A percentile compares a stretch with the other conserved stretches of the same genome.
Conservation (phyloP, 768 basidiomycete genomes). For the Podaxis sp. region DNA sequence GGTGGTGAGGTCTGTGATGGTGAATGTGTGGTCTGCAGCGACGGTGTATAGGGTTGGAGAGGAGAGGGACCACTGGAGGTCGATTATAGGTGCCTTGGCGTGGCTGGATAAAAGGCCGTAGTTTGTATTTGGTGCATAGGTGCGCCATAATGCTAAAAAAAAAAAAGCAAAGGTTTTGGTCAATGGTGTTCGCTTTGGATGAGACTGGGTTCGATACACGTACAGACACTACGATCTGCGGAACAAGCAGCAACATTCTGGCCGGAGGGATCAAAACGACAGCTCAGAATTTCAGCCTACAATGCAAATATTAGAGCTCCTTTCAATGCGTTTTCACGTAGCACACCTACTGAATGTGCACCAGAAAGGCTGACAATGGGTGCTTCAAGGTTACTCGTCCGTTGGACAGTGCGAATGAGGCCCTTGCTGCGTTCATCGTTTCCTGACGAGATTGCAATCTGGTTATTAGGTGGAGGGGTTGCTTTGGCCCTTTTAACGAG, state of each 20-base stretch:
- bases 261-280: conserved; percentile 92
- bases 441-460: conserved; percentile 74
- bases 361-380: conserved; percentile 91
- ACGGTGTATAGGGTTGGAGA: conserved; percentile 75
- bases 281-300: conserved; percentile 72
- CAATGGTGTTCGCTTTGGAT: not conserved
- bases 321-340: not conserved
- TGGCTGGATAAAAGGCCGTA: conserved; percentile 80
- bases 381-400: conserved; percentile 91
- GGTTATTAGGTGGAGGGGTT: conserved; percentile 48
- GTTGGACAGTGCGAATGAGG: conserved; percentile 77
- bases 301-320: not conserved
- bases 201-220: conserved; percentile 26
- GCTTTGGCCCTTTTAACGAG: conserved; percentile 62
- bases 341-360: conserved; percentile 68
- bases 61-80: conserved; percentile 85
- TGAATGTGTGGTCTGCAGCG: conserved; percentile 84
- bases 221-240: conserved; percentile 85
- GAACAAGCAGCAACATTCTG: conserved; percentile 93
- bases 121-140: conserved; percentile 90
- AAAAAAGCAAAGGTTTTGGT: not conserved
- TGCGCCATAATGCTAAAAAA: conserved; percentile 81
- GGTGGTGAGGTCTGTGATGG: conserved; percentile 73
- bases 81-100: conserved; percentile 88
- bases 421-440: conserved; percentile 73